phyloP scores from a whole-genome alignment of 495 filamentous ascomycete species.

The Talaromyces proteolyticus region DNA sequence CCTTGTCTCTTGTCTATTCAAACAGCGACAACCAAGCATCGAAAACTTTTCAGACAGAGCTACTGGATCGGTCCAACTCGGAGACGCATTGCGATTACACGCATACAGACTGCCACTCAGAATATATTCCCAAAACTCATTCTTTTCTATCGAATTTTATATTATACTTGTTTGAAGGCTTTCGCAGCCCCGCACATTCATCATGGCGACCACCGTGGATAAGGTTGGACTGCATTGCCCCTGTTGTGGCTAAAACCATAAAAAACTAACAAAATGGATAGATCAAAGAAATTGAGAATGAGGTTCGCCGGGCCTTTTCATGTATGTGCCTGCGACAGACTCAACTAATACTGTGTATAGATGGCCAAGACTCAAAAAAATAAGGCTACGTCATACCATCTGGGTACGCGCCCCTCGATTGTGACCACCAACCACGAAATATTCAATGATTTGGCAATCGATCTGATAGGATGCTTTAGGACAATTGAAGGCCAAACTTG shows the following conservation, averaged over 20 bases:
- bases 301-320: conserved; percentile 71
- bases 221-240: conserved; percentile 55
- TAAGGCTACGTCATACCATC: conserved; percentile 86
- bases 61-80: not conserved
- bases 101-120: not conserved
- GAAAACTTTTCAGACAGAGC: not conserved
- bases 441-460: conserved; percentile 1
- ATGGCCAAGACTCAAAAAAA: conserved; percentile 98
- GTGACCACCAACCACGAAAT: not conserved
- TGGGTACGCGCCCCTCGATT: conserved; percentile 39
- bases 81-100: not conserved
- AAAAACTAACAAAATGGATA: conserved; percentile 28
- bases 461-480: conserved; percentile 42
- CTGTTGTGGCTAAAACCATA: not conserved
- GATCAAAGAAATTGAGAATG: conserved; percentile 97
- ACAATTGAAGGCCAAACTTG: conserved; percentile 97
- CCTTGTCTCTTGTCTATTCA: not conserved
- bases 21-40: not conserved
- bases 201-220: conserved; percentile 92
- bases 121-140: not conserved
- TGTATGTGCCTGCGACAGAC: not conserved
- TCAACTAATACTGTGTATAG: conserved; percentile 31
- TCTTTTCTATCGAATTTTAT: not conserved
- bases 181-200: conserved; percentile 23
- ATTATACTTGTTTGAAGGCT: not conserved